Conservation (phyloP, 768 basidiomycete genomes). For the Floccularia luteovirens region DNA sequence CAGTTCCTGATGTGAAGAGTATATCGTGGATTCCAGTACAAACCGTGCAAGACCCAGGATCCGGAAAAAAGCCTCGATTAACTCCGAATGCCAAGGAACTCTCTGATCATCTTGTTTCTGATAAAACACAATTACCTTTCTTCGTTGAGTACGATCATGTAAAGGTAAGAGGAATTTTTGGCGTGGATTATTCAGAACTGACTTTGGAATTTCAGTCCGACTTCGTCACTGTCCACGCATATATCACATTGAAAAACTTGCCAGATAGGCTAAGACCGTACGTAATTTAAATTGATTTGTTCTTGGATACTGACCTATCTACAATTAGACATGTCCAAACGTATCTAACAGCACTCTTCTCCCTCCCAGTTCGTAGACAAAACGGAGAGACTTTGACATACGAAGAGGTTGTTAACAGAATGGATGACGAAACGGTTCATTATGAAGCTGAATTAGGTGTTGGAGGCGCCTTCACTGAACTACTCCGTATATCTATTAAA, state of each 20-base stretch:
- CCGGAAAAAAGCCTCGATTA: constrained; percentile 27
- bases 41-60: constrained; percentile 54
- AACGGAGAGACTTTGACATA: constrained; percentile 68
- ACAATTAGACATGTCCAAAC: constrained; percentile 59
- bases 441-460: constrained; percentile 72
- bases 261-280: constrained; percentile 74
- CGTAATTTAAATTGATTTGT: constrained; percentile 14
- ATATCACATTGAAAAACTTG: constrained; percentile 69
- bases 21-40: constrained; percentile 88
- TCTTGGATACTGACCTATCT: constrained; percentile 4
- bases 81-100: constrained; percentile 29
- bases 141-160: constrained; percentile 95
- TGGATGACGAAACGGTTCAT: constrained; percentile 87
- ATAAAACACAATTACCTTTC: constrained; percentile 69
- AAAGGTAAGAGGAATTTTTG: constrained; percentile 37
- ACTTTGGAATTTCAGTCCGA: constrained; percentile 58
- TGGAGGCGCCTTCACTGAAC: constrained; percentile 63
- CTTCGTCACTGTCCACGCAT: constrained; percentile 77
- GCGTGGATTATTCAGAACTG: constrained; percentile 2
- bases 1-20: constrained; percentile 83
- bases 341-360: constrained; percentile 83
- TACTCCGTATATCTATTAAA: constrained; percentile 68
- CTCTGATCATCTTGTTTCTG: constrained; percentile 54
- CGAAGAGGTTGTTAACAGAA: constrained; percentile 85
- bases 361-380: constrained; percentile 68